Percentiles rank a stretch among this genome's conserved stretches.
Conservation (phyloP, 2,329 filamentous ascomycete genomes). For the Drechslerella dactyloides region DNA sequence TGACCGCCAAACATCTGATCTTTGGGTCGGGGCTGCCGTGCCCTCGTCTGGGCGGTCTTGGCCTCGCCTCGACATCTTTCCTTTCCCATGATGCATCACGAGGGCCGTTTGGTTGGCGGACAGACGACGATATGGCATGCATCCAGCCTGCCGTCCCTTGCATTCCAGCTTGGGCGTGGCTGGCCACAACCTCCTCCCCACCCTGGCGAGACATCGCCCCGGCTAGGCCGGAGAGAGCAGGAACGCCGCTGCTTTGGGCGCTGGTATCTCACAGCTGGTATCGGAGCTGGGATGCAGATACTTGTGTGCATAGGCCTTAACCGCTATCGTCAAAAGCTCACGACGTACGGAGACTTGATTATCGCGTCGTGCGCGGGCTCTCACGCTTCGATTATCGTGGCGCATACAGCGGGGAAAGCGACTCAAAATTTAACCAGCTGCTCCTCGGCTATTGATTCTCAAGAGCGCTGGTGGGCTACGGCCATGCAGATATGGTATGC, state of each 20-base stretch:
- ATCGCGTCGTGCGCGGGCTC: too few species aligned
- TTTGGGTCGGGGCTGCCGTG: too few species aligned
- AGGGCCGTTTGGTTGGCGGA: conserved; percentile 35
- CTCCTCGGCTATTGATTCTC: conserved; percentile 16
- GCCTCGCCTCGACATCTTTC: conserved; percentile 1
- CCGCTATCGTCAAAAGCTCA: conserved; percentile 24
- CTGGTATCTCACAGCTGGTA: conserved; percentile 12
- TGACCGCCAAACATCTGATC: too few species aligned
- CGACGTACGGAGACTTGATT: conserved; percentile 43
- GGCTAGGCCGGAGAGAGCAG: conserved; percentile 38
- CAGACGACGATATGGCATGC: conserved; percentile 7
- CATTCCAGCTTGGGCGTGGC: conserved; percentile 21
- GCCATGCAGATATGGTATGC: too few species aligned
- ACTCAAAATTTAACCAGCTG: too few species aligned
- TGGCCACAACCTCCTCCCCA: conserved; percentile 23
- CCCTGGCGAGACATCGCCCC: conserved; percentile 16
- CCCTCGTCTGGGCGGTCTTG: background rate
- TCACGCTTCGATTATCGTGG: conserved; percentile 11
- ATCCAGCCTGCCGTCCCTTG: conserved; percentile 27
- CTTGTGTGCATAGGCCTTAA: conserved; percentile 13
- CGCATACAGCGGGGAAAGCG: too few species aligned
- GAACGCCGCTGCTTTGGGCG: conserved; percentile 26
- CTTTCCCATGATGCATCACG: conserved; percentile 18
- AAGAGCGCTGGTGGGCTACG: too few species aligned
- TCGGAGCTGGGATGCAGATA: conserved; percentile 9